These are phyloP conservation scores for Ganoderma resinaceum DNA, from an alignment of 1,284 basidiomycete species.

Conservation along the genomic window DNA sequence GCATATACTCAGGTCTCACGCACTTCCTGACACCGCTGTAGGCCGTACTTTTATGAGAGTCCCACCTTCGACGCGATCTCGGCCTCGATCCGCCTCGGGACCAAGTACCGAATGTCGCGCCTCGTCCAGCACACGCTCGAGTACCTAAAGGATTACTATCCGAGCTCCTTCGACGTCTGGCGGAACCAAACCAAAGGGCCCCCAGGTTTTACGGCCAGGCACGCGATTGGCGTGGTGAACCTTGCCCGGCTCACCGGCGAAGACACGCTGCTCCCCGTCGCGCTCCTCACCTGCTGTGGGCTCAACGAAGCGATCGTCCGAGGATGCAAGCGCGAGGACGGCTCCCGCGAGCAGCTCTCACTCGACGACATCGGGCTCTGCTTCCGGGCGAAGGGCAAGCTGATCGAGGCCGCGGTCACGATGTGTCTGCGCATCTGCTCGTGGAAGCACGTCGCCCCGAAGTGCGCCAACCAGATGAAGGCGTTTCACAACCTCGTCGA, in stretches of 20 bases:
- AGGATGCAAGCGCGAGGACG: conserved; percentile 11
- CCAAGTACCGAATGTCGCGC: conserved; percentile 18
- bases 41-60: background rate
- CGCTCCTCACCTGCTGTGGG: background rate
- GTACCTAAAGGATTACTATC: background rate
- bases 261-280: conserved; percentile 9
- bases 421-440: background rate
- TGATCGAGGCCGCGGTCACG: background rate
- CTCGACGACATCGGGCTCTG: conserved; percentile 9
- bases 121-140: conserved; percentile 4
- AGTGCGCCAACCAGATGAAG: background rate
- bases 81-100: conserved; percentile 15
- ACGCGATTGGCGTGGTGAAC: conserved; percentile 11
- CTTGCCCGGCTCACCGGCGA: conserved; percentile 13
- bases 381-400: background rate
- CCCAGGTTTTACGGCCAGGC: background rate
- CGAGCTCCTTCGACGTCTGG: background rate
- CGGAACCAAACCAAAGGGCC: background rate
- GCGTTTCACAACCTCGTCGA: background rate
- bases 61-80: conserved; percentile 8
- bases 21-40: background rate
- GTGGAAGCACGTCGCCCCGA: background rate
- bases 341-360: background rate
- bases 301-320: background rate
- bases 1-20: background rate